Evolutionary conservation across 768 basidiomycete genomes (phyloP).

Genomic region (Lanmaoa rubissima): DNA sequence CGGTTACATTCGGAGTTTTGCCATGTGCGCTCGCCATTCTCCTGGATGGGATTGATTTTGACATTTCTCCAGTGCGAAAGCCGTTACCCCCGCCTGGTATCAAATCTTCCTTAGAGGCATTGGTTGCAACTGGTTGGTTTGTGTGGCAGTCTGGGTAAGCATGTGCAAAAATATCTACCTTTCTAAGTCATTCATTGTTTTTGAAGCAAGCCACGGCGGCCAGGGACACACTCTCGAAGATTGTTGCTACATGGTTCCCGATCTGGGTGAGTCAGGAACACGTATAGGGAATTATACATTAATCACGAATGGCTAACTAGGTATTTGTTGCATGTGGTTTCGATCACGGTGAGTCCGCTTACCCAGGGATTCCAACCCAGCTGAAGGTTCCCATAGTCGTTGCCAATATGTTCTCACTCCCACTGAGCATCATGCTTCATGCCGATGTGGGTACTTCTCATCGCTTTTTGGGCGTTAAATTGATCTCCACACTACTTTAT

Average conservation of each 20-base stretch:
- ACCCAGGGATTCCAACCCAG: background rate
- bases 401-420: constrained; percentile 77
- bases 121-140: constrained; percentile 77
- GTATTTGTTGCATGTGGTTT: constrained; percentile 69
- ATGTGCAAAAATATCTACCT: background rate
- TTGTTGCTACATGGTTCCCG: constrained; percentile 68
- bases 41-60: background rate
- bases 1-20: constrained; percentile 50
- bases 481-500: background rate
- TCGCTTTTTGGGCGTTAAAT: background rate
- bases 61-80: constrained; percentile 49
- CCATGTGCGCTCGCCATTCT: constrained; percentile 46
- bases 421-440: constrained; percentile 68
- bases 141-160: constrained; percentile 69
- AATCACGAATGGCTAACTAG: constrained; percentile 29
- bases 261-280: constrained; percentile 55
- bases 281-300: background rate
- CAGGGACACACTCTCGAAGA: constrained; percentile 67
- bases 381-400: constrained; percentile 41
- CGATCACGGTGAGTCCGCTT: constrained; percentile 55
- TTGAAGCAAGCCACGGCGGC: constrained; percentile 67
- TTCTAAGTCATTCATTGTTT: constrained; percentile 1
- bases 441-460: constrained; percentile 48
- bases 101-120: constrained; percentile 74
- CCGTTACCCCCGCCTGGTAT: constrained; percentile 63